Base-by-base conservation (phyloP, 345 rosid genomes). In the Noccaea caerulescens region DNA sequence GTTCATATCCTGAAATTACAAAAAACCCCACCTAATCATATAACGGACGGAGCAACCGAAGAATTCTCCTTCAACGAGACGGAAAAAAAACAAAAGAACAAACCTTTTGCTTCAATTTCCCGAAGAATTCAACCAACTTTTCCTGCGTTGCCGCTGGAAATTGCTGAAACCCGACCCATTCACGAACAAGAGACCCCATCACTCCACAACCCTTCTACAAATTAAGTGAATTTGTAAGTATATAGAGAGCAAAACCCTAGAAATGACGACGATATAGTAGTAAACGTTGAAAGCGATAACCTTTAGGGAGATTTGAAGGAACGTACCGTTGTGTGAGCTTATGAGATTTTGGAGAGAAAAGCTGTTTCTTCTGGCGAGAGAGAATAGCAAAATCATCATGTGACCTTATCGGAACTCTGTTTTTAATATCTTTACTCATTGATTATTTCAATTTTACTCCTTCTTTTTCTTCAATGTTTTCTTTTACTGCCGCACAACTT, bases 101-200 rank as follows among this genome's bases (percentile, higher is more conserved):
- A 23, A 87, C 96, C 91, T 90, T 82, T 77, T 87, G 89, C 86
- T 87, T 90, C 76, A 90, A 58, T 77, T 84, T 83, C 0, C 78
- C 79, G 66, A 90, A 80, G 80, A 83, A 81, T 46, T 87, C 96
- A 11, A 82, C 66, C 18, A 87, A 77, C 61, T 84, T 87, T 45
- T 58, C 80, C 65, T 86, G 93, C 5, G 96, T 86, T 33, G 91
- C 88, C 4, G 84, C 50, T 37, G 93, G 96, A 72, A 89, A 87
- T 76, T 87, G 91, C 78, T 89, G 89, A 75, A 89, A 84, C 60
- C 89, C 91, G 5, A 69, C 42, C 93, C 96, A 90, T 79, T 90
- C 96, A 44, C 96, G 93, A 79, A 78, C 69, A n/a, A 47, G 8
- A 7, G 84, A 80, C 47, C 83, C 81, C 88, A 84, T 84, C 71